These are phyloP conservation scores for Acanthamoeba divionensis DNA, from an alignment of 208 protist genomes.

Conservation along the genomic window DNA sequence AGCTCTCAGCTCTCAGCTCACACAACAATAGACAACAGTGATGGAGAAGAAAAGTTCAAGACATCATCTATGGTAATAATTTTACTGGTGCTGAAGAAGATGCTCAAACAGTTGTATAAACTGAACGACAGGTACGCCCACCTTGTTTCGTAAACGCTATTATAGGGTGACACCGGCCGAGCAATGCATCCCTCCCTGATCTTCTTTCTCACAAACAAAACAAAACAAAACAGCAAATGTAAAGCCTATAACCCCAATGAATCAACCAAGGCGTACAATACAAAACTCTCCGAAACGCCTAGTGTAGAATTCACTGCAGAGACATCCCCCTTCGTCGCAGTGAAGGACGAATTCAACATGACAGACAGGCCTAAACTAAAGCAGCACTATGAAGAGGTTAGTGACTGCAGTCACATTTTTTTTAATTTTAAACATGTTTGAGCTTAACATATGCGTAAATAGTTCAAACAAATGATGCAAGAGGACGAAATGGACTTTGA, in stretches of 20 bases:
- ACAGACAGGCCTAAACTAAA: background rate
- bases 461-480: conserved; percentile 35
- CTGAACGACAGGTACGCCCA: background rate
- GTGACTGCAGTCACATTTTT: background rate
- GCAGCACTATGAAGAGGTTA: conserved; percentile 11
- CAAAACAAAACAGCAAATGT: background rate
- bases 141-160: background rate
- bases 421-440: background rate
- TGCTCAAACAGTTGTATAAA: conserved; percentile 31
- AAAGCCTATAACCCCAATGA: conserved; percentile 29
- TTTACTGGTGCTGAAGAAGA: conserved; percentile 10
- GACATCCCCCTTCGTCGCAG: background rate
- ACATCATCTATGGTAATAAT: conserved; percentile 37
- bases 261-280: background rate
- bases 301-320: background rate
- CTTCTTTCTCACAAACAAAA: background rate
- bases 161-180: too few relatives aligned
- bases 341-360: background rate
- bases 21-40: background rate
- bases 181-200: background rate
- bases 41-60: conserved; percentile 28
- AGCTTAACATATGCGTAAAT: background rate
- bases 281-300: conserved; percentile 8
- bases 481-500: conserved; percentile 37
- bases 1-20: too few relatives aligned